Percentiles rank a stretch among this genome's conserved stretches.
Evolutionary conservation across 2,329 filamentous ascomycete species (phyloP).

Genomic region (Trichoderma sp.): DNA sequence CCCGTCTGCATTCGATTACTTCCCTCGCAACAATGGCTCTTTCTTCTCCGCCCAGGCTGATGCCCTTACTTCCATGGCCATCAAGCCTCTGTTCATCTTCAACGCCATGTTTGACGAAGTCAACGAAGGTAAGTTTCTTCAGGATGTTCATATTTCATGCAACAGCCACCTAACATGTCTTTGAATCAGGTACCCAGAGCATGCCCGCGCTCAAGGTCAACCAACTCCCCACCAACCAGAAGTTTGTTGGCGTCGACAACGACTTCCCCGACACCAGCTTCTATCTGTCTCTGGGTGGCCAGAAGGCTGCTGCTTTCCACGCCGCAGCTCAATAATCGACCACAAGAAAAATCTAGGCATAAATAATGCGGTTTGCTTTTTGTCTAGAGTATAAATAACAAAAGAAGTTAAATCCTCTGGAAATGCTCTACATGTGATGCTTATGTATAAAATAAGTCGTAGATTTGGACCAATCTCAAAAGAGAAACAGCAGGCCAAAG

Average conservation of each 20-base stretch:
- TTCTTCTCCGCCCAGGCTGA: constrained; percentile 8
- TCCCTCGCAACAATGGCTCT: constrained; percentile 11
- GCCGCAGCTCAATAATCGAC: background rate
- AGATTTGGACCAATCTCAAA: background rate
- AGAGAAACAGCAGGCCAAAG: background rate
- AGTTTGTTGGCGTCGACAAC: constrained; percentile 16
- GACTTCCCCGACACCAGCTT: constrained; percentile 8
- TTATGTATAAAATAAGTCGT: background rate
- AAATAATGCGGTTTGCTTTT: background rate
- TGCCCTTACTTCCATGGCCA: constrained; percentile 10
- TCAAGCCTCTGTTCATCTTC: constrained; percentile 15
- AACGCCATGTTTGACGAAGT: constrained; percentile 19
- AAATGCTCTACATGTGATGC: background rate
- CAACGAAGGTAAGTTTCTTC: background rate
- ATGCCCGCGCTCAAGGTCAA: constrained; percentile 11
- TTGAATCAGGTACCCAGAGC: constrained; percentile 1
- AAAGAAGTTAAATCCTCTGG: background rate
- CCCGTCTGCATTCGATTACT: constrained; percentile 15
- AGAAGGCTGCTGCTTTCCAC: constrained; percentile 15
- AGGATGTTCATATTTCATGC: too few species aligned
- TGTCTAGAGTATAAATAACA: background rate
- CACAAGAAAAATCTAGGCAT: background rate
- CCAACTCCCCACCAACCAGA: constrained; percentile 13
- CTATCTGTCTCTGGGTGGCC: constrained; percentile 1
- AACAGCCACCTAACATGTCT: background rate